Evolutionary conservation across 2,329 filamentous ascomycete genomes (phyloP).

Genomic region (Ophiostoma montium): DNA sequence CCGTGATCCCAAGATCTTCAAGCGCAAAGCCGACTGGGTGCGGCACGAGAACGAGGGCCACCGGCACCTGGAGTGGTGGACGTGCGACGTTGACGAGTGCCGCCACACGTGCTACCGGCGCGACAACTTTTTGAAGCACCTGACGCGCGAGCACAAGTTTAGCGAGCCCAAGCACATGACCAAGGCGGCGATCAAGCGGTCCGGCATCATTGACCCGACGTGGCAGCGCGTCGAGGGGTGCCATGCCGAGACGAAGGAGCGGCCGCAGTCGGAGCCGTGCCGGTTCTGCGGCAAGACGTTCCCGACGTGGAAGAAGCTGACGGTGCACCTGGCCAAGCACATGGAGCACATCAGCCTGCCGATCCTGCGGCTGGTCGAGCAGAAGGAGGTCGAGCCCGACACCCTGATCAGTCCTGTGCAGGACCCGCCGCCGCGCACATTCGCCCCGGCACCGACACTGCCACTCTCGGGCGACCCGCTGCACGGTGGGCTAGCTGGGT

Average conservation of each 20-base stretch:
- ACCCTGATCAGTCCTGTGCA: constrained; percentile 56
- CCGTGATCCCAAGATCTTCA: constrained; percentile 78
- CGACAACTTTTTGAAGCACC: constrained; percentile 86
- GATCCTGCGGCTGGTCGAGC: constrained; percentile 47
- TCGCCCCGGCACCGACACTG: constrained; percentile 17
- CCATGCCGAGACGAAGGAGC: constrained; percentile 51
- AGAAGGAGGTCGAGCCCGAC: constrained; percentile 35
- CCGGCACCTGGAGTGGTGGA: constrained; percentile 83
- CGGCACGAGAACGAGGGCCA: constrained; percentile 88
- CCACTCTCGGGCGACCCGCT: constrained; percentile 13
- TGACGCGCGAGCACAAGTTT: constrained; percentile 83
- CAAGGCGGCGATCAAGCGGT: constrained; percentile 51
- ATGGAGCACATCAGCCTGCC: constrained; percentile 88
- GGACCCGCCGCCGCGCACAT: constrained; percentile 32
- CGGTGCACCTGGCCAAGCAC: constrained; percentile 84
- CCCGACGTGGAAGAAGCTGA: constrained; percentile 81
- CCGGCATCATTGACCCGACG: constrained; percentile 45
- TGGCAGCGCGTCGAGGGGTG: constrained; percentile 70
- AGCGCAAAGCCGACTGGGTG: constrained; percentile 92
- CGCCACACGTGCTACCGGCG: constrained; percentile 71
- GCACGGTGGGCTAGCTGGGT: not conserved
- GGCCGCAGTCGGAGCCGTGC: constrained; percentile 64
- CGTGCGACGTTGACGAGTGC: constrained; percentile 68
- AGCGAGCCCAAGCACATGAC: constrained; percentile 72
- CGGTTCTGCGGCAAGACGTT: constrained; percentile 75